Evolutionary conservation across 768 basidiomycete species (phyloP).

Genomic region (Naganishia randhawae): DNA sequence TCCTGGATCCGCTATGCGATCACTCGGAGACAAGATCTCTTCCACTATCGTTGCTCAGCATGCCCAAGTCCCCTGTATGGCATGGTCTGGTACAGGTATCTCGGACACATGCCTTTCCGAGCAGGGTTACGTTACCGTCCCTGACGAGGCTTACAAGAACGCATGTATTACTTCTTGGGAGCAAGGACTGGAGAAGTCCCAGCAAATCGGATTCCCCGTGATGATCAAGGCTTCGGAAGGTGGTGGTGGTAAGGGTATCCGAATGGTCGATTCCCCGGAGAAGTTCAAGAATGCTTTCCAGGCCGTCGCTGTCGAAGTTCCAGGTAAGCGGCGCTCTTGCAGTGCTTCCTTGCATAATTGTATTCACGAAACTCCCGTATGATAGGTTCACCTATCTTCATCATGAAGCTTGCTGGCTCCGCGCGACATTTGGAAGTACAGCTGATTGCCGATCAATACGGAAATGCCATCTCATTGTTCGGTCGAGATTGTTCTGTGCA

Average conservation of each 20-base stretch:
- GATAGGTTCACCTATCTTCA: slow-evolving; percentile 90
- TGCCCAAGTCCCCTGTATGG: slow-evolving; percentile 94
- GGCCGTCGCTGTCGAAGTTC: slow-evolving; percentile 92
- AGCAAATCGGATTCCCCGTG: slow-evolving; percentile 89
- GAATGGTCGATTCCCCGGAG: slow-evolving; percentile 82
- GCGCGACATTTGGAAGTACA: slow-evolving; percentile 98
- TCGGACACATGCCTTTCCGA: slow-evolving; percentile 76
- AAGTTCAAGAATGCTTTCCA: slow-evolving; percentile 90
- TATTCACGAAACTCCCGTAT: slow-evolving; percentile 33
- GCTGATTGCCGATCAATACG: slow-evolving; percentile 97
- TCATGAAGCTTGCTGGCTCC: slow-evolving; percentile 98
- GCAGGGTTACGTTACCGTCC: slow-evolving; percentile 87
- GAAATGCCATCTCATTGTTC: slow-evolving; percentile 96
- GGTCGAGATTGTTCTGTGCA: slow-evolving; percentile 99
- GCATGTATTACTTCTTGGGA: slow-evolving; percentile 87
- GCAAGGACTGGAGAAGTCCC: slow-evolving; percentile 75
- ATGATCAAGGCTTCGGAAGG: slow-evolving; percentile 99
- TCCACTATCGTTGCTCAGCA: slow-evolving; percentile 98
- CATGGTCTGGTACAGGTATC: slow-evolving; percentile 97
- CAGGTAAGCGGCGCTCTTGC: slow-evolving; percentile 61
- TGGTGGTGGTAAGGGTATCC: slow-evolving; percentile 97
- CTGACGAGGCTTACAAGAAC: slow-evolving; percentile 77
- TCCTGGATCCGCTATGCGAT: slow-evolving; percentile 97
- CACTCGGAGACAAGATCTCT: slow-evolving; percentile 98
- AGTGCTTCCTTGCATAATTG: slow-evolving; percentile 21